Base-by-base conservation (phyloP, 176 grass and related monocot species). In the Urochloa ruziziensis region DNA sequence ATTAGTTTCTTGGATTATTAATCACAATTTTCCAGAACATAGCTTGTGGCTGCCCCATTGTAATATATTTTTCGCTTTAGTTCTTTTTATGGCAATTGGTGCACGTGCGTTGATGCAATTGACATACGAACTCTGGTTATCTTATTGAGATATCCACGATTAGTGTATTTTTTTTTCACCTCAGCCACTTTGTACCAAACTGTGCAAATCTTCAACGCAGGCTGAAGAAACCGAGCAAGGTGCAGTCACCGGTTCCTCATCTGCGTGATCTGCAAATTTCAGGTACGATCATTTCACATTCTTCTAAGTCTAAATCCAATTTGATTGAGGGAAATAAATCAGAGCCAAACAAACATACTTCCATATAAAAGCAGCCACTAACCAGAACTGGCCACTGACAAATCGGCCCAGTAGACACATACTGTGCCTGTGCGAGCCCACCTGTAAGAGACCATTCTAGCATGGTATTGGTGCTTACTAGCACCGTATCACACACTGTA, bases 371-470 rank as follows among this genome's bases (percentile, higher is more conserved):
- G 30, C 28, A 67, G 6, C 13, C 29, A 52, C 44, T 51, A 30
- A n/a, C 29, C 63, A 27, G 64, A 85, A 25, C 52, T 79, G 65
- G 53, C 13, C 39, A 49, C 83, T 79, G 64, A 35, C 64, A 78
- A 70, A 40, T 61, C n/a, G 40, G 15, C 83, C 83, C 53, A 78
- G 15, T 13, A 47, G 28, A 3, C 73, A 76, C 61, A n/a, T 0
- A 46, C 43, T 46, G n/a, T 74, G 18, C 30, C 13, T 46, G 32
- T 28, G 34, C 36, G 62, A 60, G 67, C 59, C 86, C 47, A 57
- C 23, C 46, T 83, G 46, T 68, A 46, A 88, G 78, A 21, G 81
- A 80, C 36, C 15, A 67, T 0, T 47, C 61, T 67, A 32, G 59
- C 16, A 23, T 67, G 35, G 28, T 36, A 56, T 64, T 37, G 46